Base-by-base conservation (phyloP, 345 rosid genomes). In the Adansonia digitata region DNA sequence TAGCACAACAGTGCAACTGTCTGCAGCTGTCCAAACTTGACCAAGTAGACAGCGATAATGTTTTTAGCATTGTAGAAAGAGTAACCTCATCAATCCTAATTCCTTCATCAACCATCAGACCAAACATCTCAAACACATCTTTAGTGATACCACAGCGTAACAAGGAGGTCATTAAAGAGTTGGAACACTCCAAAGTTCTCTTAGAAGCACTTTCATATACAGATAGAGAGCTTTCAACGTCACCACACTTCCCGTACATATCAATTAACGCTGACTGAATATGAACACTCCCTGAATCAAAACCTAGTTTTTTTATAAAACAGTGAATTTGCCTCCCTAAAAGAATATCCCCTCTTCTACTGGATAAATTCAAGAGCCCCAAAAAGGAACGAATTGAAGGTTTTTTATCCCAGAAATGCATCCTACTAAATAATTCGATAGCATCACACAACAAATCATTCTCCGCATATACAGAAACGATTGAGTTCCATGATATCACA, bases 401-500 rank as follows among this genome's bases (percentile, higher is more conserved):
- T 79, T 85, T 89, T 85, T 84, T 88, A 45, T 82, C 89, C 88
- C 87, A 90, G 69, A 81, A 80, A 77, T 87, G 94, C 96, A 89
- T 94, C 83, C 79, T 82, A 13, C 83, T 72, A 82, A 94, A 88
- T 67, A 89, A 76, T 45, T 80, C 84, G 65, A 85, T 35, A 55
- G 97, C 90, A 71, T 87, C 84, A 72, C 73, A 72, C 79, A 86
- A 74, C 73, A 71, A 71, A 24, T 80, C 87, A 5, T 80, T 37
- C 75, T 79, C 83, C 0, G 81, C 82, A 73, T 37, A 79, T 34
- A 83, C 85, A 27, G 92, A 82, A 69, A 94, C 80, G 76, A 90
- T 82, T 5, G 96, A 94, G 75, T 94, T 92, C 97, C 96, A 94
- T 0, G 98, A 92, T 63, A 94, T 79, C 39, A 89, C 88, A 81